Base-by-base conservation (phyloP, 2,329 filamentous ascomycete genomes). In the Trichocomaceae sp. region DNA sequence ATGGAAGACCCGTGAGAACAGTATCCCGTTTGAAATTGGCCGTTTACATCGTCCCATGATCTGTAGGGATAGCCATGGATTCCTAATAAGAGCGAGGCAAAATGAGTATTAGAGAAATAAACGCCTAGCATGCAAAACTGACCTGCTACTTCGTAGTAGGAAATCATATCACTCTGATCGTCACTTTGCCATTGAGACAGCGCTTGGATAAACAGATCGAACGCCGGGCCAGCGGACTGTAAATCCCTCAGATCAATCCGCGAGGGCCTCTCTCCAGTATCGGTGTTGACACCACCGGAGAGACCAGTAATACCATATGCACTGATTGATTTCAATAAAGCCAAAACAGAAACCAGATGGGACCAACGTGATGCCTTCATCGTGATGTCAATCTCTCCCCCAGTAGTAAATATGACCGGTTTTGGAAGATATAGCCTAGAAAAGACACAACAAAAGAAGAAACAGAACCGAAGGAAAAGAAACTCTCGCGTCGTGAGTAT, bases 71-170 rank as follows among this genome's bases (percentile, higher is more conserved):
- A 83, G 17, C 89, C 90, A 69, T 95, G 90, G 61, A 95, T 88
- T 15, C 86, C 87, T 90, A 52, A 52, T 23, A 19, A 41, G 12
- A 15, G 15, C 3, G 3, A 35, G 9, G 12, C 15, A 35, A 2
- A 33, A 33, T 33, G 31, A 35, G 31, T 35, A 35, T 35, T 10
- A 29, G 23, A 26, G 4, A 26, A 26, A 26, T 26, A 29, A 2
- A 5, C 7, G 7, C 26, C 26, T 29, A 29, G 5, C 26, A 35
- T 35, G 9, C 6, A 1, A 22, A 3, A 13, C 20, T 57, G 69
- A 88, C 89, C 87, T 57, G 86, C 81, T 62, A 95, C 80, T 64
- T 88, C 83, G 71, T 90, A 95, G 76, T 84, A 93, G 41, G 88
- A 92, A 37, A 86, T 76, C 54, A 78, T 76, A 58, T 83, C 76